These are phyloP conservation scores for Trametes cingulata DNA, from an alignment of 768 basidiomycete species.

Conservation along the genomic window DNA sequence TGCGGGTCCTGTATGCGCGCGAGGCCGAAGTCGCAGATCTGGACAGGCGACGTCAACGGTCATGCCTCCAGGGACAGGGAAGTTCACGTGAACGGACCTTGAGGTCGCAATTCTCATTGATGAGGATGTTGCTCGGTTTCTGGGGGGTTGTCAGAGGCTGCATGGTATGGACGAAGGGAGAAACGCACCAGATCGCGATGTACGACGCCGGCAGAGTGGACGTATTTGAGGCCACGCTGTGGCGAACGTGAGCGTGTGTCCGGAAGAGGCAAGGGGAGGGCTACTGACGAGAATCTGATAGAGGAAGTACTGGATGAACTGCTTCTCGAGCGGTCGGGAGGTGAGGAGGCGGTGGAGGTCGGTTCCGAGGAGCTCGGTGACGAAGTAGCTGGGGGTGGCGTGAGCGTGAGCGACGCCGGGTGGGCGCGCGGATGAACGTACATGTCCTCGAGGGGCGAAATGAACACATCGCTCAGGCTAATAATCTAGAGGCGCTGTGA, in stretches of 20 bases:
- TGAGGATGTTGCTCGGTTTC: conserved; percentile 99
- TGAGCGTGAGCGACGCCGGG: not conserved
- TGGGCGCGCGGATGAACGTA: conserved; percentile 41
- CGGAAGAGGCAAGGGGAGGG: conserved; percentile 5
- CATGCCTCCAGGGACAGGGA: not conserved
- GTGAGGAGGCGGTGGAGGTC: conserved; percentile 97
- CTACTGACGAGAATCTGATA: conserved; percentile 91
- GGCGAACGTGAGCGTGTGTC: not conserved
- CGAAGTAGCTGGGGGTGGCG: conserved; percentile 77
- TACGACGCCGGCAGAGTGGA: conserved; percentile 98
- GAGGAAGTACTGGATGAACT: conserved; percentile 99
- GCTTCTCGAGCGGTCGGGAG: conserved; percentile 96
- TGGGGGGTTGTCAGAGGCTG: conserved; percentile 30
- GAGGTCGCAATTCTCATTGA: conserved; percentile 99
- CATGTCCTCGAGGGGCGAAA: conserved; percentile 99
- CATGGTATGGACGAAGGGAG: not conserved
- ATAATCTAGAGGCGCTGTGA: conserved; percentile 68
- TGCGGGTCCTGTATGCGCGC: conserved; percentile 99
- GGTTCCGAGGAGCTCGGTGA: conserved; percentile 96
- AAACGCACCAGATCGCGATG: conserved; percentile 89
- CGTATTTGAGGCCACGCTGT: conserved; percentile 97
- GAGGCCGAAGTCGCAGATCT: conserved; percentile 99
- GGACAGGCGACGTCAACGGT: conserved; percentile 20
- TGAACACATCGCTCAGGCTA: conserved; percentile 98
- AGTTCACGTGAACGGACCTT: conserved; percentile 55